Conservation (phyloP, 2,329 filamentous ascomycete genomes). For the Aspergillus pseudoviridinutans region DNA sequence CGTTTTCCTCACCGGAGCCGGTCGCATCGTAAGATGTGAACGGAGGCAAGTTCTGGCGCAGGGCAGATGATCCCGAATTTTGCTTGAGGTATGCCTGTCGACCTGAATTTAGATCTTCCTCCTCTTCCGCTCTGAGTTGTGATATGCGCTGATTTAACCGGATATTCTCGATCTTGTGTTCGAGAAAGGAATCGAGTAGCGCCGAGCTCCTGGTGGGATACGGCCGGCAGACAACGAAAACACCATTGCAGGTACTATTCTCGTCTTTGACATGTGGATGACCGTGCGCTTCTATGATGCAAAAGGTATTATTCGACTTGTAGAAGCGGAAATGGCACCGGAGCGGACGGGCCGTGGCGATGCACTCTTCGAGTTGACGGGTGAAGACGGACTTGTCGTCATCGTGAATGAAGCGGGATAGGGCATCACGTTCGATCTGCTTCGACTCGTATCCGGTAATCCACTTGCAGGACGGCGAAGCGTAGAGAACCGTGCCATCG, state of each 20-base stretch:
- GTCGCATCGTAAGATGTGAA: slow-evolving; percentile 43
- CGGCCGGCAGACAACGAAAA: slow-evolving; percentile 88
- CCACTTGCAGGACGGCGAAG: slow-evolving; percentile 70
- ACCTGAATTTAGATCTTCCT: slow-evolving; percentile 68
- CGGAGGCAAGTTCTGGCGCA: neutral
- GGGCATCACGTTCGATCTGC: slow-evolving; percentile 69
- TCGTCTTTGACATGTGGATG: slow-evolving; percentile 77
- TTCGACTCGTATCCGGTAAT: slow-evolving; percentile 72
- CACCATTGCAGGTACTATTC: slow-evolving; percentile 74
- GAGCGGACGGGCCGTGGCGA: slow-evolving; percentile 72
- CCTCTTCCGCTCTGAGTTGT: slow-evolving; percentile 79
- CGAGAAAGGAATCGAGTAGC: slow-evolving; percentile 85
- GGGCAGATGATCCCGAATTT: slow-evolving; percentile 44
- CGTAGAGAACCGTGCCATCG: slow-evolving; percentile 77
- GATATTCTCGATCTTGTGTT: slow-evolving; percentile 96
- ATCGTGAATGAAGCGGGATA: slow-evolving; percentile 78
- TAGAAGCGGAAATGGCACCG: slow-evolving; percentile 83
- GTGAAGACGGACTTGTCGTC: slow-evolving; percentile 82
- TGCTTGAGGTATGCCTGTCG: slow-evolving; percentile 55
- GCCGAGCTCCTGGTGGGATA: slow-evolving; percentile 85
- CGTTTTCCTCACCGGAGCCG: slow-evolving; percentile 37
- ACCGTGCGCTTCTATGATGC: slow-evolving; percentile 86
- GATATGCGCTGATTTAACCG: slow-evolving; percentile 77
- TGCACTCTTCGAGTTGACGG: slow-evolving; percentile 83
- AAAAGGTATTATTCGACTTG: slow-evolving; percentile 68